phyloP scores from a whole-genome alignment of 257 asterid genomes.

The Penstemon newberryi region DNA sequence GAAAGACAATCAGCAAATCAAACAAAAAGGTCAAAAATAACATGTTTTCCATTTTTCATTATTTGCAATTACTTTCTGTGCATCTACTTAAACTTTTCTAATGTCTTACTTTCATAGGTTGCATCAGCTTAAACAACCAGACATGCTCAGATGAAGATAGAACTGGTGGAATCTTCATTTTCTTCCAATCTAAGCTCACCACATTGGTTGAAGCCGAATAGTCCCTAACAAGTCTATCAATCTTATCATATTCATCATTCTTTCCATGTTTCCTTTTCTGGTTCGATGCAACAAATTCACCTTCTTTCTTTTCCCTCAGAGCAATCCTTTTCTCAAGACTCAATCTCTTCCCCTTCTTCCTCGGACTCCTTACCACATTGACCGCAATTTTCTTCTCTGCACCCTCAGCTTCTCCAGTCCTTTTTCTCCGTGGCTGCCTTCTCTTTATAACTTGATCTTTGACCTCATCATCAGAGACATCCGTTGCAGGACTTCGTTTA shows the following conservation, averaged over 20 bases:
- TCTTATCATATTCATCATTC: slow-evolving; percentile 48
- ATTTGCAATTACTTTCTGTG: not conserved
- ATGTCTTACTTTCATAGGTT: slow-evolving; percentile 76
- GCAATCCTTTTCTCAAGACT: slow-evolving; percentile 76
- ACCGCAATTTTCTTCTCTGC: slow-evolving; percentile 32
- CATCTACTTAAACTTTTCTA: slow-evolving; percentile 3
- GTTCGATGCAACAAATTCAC: slow-evolving; percentile 36
- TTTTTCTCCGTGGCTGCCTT: slow-evolving; percentile 46
- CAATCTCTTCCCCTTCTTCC: slow-evolving; percentile 55
- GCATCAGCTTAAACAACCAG: slow-evolving; percentile 83
- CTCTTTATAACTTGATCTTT: slow-evolving; percentile 36
- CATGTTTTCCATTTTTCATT: not conserved
- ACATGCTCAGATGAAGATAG: slow-evolving; percentile 73
- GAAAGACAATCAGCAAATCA: not conserved
- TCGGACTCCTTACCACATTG: slow-evolving; percentile 48
- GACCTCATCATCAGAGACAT: slow-evolving; percentile 42
- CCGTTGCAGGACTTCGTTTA: slow-evolving; percentile 49
- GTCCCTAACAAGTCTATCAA: slow-evolving; percentile 68
- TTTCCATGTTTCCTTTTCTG: slow-evolving; percentile 28
- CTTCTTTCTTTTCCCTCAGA: slow-evolving; percentile 46
- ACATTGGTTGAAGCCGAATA: slow-evolving; percentile 59
- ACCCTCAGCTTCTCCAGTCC: slow-evolving; percentile 40
- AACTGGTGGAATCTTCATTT: slow-evolving; percentile 86
- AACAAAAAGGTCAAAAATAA: not conserved
- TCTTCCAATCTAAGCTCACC: slow-evolving; percentile 77